Evolutionary conservation across 441 rosid genomes (phyloP), one percentile per base, ranked within the genome.

Genomic region (Jatropha multifida): DNA sequence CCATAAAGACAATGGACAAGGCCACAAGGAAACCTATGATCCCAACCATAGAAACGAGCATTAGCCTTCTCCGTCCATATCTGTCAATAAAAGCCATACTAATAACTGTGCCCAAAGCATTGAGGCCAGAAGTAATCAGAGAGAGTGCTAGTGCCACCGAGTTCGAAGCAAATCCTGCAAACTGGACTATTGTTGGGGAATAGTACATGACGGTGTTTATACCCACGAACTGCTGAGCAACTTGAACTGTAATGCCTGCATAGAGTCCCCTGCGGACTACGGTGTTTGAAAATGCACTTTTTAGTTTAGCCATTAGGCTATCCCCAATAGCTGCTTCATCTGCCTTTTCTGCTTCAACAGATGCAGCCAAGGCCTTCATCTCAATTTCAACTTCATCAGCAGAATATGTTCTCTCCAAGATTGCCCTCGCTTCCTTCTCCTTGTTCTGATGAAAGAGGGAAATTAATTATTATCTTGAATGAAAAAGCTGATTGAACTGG

Each of bases 121-220:
- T 94, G 9, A 94, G 88, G 59, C 97, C 92, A 1, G 94, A 78
- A 26, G 97, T 94, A 68, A 94, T 72, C 2, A 92, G 93, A 38
- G 97, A 91, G 15, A 91, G 90, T 0, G 90, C 90, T 75, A 94
- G 17, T 1, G 98, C 94, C 0, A 95, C 90, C 4, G 76, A 81
- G 72, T 94, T 94, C 0, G 97, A 94, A 2, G 97, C 95, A 42
- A 86, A 91, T 42, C 97, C 98, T 0, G 97, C 97, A 38, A 92
- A 85, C 61, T 92, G 97, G 49, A 94, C 90, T 9, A 94, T 92
- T 14, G 97, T 82, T 1, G 97, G 95, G 66, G 97, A 85, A 69
- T 94, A 94, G 70, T 94, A 92, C 96, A 94, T 89, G 44, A 90
- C 97, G 0, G 97, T 91, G 82, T 95, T 95, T 79, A 93, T 95